These are phyloP conservation scores for Crithidia expoeki DNA, from an alignment of 208 protist species.

Conservation along the genomic window DNA sequence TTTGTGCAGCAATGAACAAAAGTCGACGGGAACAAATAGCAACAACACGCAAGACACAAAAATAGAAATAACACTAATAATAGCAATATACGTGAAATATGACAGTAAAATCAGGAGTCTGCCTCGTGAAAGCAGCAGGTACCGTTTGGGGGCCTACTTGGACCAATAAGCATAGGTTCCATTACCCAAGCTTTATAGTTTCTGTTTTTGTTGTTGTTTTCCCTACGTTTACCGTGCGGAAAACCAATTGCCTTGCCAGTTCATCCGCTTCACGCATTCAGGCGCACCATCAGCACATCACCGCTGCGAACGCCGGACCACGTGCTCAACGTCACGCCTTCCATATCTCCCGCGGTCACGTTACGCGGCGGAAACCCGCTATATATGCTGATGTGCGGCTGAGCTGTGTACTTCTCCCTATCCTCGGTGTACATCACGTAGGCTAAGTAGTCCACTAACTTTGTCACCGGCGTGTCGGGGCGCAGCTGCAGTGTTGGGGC, in stretches of 20 bases:
- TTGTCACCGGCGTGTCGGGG: slow-evolving; percentile 54
- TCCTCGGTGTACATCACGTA: slow-evolving; percentile 58
- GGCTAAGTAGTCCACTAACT: slow-evolving; percentile 63
- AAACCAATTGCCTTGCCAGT: not conserved
- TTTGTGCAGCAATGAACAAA: too few species aligned
- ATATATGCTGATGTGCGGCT: slow-evolving; percentile 42
- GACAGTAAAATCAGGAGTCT: too few species aligned
- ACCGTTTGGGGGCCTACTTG: too few species aligned
- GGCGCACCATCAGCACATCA: slow-evolving; percentile 66
- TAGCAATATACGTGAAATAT: too few species aligned
- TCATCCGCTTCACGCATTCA: slow-evolving; percentile 22
- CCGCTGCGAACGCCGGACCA: slow-evolving; percentile 59
- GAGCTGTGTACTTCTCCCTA: slow-evolving; percentile 35
- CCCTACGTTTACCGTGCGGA: too few species aligned
- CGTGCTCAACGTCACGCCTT: slow-evolving; percentile 35
- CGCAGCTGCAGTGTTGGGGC: slow-evolving; percentile 54
- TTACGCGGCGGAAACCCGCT: slow-evolving; percentile 62
- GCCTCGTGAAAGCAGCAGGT: too few species aligned
- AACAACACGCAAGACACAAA: too few species aligned
- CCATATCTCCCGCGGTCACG: slow-evolving; percentile 30
- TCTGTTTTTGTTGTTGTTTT: not conserved
- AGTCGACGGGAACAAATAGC: too few species aligned
- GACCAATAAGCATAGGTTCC: too few species aligned
- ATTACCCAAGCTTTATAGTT: too few species aligned
- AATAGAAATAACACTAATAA: too few species aligned